Base-by-base conservation (phyloP, 768 basidiomycete species). In the Russula ochroleuca region DNA sequence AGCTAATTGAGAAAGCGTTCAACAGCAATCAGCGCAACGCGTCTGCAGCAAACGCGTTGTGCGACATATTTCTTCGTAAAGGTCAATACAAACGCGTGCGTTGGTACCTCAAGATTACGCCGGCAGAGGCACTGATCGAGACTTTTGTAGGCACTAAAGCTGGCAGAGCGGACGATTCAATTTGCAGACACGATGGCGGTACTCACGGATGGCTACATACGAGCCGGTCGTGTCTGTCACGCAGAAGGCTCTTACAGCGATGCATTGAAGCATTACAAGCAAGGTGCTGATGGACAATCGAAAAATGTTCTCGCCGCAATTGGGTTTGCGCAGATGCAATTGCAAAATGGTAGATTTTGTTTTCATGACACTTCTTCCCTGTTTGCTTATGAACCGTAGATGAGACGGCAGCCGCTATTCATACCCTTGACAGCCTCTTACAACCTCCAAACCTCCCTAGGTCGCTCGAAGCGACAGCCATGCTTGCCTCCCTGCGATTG, bases 141-240 rank as follows among this genome's bases (percentile, higher is more conserved):
- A 49, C 57, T 21, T 21, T 23, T 59, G 1, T 60, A 94, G 86
- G 92, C 94, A 0, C 73, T 96, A 49, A 99, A 98, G 78, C 78
- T 98, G 21, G 94, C 94, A 25, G 97, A 98, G 70, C 84, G 94
- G 57, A 89, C 94, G 0, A 86, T 98, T 45, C 94, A 98, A 72
- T 97, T 91, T 70, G 90, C 95, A 0, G 96, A 98, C 69, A 93
- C 90, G 0, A 78, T 92, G 37, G 81, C 90, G 0, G 78, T 96
- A 17, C 80, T 95, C 33, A 88, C 91, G 0, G 95, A 97, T 69
- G 89, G 94, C 3, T 90, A 94, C 70, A 75, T 95, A 17, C 82
- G 89, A 37, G 86, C 94, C 15, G 96, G 87, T 2, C 84, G 93
- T 19, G 86, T 90, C 3, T 80, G 85, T 15, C 93, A 95, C 68